Percentiles rank a stretch among this genome's conserved stretches.
These are phyloP conservation scores for Hibiscus syriacus DNA, from an alignment of 345 rosid species.

Conservation along the genomic window DNA sequence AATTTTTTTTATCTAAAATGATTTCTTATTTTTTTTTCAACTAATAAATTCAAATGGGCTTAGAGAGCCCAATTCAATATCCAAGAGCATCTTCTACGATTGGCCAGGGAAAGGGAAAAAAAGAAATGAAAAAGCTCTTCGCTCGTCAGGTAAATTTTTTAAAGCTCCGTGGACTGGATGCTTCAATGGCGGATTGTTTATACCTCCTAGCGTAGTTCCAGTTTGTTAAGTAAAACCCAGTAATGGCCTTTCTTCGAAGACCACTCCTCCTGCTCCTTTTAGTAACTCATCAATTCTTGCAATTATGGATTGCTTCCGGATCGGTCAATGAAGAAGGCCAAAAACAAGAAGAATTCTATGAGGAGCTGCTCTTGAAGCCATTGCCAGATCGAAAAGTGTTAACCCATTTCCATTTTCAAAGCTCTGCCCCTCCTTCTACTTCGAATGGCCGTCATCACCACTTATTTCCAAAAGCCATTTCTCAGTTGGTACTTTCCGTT, in stretches of 20 bases:
- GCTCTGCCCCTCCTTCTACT: conserved; percentile 47
- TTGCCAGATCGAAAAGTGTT: conserved; percentile 80
- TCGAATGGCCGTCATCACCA: conserved; percentile 84
- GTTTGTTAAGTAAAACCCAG: not conserved
- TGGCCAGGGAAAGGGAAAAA: not conserved
- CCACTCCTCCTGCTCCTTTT: conserved; percentile 12
- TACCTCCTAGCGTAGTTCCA: not conserved
- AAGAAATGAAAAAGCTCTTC: not conserved
- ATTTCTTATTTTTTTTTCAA: too few species aligned
- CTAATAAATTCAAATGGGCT: not conserved
- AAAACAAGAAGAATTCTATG: conserved; percentile 58
- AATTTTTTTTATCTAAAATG: too few species aligned
- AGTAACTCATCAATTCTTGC: conserved; percentile 11
- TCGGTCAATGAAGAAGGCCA: conserved; percentile 21
- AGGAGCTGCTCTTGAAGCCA: conserved; percentile 72
- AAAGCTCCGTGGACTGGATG: not conserved
- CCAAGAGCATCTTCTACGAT: not conserved
- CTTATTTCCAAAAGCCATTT: conserved; percentile 92
- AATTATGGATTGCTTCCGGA: conserved; percentile 21
- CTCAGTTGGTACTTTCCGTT: conserved; percentile 61
- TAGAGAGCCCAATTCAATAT: not conserved
- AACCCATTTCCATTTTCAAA: conserved; percentile 79
- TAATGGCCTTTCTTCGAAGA: conserved; percentile 30
- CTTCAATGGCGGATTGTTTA: conserved; percentile 5
- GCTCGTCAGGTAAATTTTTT: not conserved